Conservation (phyloP, 2,329 filamentous ascomycete genomes). For the Fusarium protoensiforme region DNA sequence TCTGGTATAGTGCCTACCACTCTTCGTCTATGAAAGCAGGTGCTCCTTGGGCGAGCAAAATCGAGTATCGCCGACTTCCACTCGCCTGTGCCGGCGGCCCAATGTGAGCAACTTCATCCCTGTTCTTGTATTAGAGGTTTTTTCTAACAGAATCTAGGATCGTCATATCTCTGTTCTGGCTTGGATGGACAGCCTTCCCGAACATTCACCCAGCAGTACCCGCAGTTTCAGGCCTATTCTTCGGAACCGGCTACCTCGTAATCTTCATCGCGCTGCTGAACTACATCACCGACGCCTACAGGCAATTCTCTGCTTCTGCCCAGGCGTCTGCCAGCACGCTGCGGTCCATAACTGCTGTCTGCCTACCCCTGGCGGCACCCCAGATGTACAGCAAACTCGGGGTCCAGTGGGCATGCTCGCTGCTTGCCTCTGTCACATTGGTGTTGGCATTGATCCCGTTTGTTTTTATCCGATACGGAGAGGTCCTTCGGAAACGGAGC, state of each 20-base stretch:
- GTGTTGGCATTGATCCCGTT: background rate
- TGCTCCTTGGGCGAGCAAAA: conserved; percentile 12
- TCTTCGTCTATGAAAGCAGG: conserved; percentile 2
- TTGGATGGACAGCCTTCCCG: conserved; percentile 23
- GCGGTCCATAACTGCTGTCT: conserved; percentile 11
- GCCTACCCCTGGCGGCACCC: conserved; percentile 17
- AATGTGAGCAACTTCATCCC: background rate
- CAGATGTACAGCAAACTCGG: conserved; percentile 27
- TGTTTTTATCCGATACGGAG: background rate
- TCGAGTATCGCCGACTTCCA: conserved; percentile 31
- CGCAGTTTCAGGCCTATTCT: background rate
- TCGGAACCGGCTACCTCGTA: background rate
- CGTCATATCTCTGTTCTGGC: conserved; percentile 30
- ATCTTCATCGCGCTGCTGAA: conserved; percentile 4
- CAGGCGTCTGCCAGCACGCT: conserved; percentile 11
- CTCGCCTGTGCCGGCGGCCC: conserved; percentile 25
- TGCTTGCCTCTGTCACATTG: background rate
- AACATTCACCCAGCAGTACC: background rate
- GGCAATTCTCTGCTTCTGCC: conserved; percentile 13
- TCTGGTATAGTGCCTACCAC: conserved; percentile 29
- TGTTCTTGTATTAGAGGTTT: no score
- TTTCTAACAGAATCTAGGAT: background rate
- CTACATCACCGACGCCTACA: conserved; percentile 15
- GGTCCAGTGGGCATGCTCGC: conserved; percentile 25
- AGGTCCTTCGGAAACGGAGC: background rate